Conservation (phyloP, 1,139 yeast species). For the Magnusiomyces paraingens region DNA sequence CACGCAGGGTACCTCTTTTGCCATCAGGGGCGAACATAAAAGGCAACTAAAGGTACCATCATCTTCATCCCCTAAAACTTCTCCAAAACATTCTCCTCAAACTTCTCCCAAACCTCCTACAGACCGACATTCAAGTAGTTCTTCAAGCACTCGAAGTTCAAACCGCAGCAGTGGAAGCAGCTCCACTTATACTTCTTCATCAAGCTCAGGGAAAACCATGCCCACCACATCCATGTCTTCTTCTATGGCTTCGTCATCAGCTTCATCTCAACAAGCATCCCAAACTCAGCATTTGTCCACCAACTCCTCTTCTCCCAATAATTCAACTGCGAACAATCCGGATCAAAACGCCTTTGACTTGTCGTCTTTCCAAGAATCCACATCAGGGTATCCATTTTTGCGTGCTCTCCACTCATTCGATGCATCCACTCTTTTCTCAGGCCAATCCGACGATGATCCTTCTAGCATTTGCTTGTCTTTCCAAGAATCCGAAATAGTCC, state of each 20-base stretch:
- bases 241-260: neutral
- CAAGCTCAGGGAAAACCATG: neutral
- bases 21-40: too few relatives aligned
- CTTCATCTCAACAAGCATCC: neutral
- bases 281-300: neutral
- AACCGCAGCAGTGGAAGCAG: neutral
- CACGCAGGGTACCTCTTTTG: too few relatives aligned
- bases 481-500: constrained; percentile 71
- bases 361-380: constrained; percentile 2
- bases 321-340: neutral
- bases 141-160: neutral
- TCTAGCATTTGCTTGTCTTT: constrained; percentile 80
- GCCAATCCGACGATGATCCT: constrained; percentile 39
- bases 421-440: constrained; percentile 51
- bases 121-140: neutral
- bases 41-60: too few relatives aligned
- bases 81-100: neutral
- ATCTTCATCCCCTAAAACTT: neutral
- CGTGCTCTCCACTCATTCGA: constrained; percentile 79
- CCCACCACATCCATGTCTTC: neutral
- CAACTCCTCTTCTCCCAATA: neutral
- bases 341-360: neutral
- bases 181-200: neutral
- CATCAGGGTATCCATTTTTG: constrained; percentile 28
- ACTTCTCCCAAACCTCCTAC: neutral